Base-by-base conservation (phyloP, 495 filamentous ascomycete species). In the Thermothielavioides terrestris region DNA sequence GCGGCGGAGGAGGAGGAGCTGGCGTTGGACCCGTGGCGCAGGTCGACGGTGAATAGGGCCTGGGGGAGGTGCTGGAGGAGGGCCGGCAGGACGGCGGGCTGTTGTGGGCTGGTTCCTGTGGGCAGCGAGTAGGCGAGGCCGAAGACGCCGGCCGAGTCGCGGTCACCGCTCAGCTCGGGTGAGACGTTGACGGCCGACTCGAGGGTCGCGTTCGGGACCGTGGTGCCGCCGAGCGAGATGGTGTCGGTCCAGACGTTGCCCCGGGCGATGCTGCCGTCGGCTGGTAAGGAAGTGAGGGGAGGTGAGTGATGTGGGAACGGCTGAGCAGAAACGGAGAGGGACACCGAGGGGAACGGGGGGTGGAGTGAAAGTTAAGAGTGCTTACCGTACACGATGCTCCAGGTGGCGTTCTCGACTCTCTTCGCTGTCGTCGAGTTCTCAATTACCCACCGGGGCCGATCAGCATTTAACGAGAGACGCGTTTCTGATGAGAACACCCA, bases 371-470 rank as follows among this genome's bases (percentile, higher is more conserved):
- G 10, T 2, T 14, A 26, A 52, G 49, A 58, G 72, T n/a, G n/a
- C 63, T 86, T 82, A 30, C 84, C 82, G 59, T 89, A 89, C 11
- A 73, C 69, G 55, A 89, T 85, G 46, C 73, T 60, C 85, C 86
- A 91, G 4, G 68, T 76, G 9, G 69, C 71, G 42, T 72, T 75
- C 1, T 63, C 51, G 14, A 74, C 58, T 9, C 59, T 52, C 42
- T 77, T 68, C 60, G 77, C 83, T 0, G 84, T 83, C 46, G 69
- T 72, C 14, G 84, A 88, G 42, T 81, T 73, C 12, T 57, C 68
- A 4, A 82, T 68, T 44, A 79, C 15, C 17, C 49, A 67, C 15
- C 50, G 30, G 12, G 36, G 10, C 20, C 53, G 60, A 27, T 49
- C 35, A 9, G 38, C 35, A 2, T 50, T 45, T 10, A 44, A 48